Percentiles rank a stretch among this genome's conserved stretches.
Conservation (phyloP, 345 rosid species). For the Syzygium grande region DNA sequence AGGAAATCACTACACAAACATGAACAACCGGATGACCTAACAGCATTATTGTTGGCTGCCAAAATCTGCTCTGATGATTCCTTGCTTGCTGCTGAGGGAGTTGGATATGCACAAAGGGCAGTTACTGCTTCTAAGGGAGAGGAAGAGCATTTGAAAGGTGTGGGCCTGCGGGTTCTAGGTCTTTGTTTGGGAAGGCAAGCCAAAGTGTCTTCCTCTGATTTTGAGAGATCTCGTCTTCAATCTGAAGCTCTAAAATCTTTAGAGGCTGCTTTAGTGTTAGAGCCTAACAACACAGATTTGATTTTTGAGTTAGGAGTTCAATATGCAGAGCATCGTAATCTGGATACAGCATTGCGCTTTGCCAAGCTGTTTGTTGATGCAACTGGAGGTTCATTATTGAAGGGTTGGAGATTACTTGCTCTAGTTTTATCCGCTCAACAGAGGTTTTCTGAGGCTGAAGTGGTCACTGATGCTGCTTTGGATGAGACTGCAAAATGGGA, state of each 20-base stretch:
- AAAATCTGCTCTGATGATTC: conserved; percentile 76
- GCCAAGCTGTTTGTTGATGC: conserved; percentile 69
- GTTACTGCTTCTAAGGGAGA: conserved; percentile 44
- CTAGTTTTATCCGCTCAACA: conserved; percentile 86
- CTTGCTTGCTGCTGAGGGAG: conserved; percentile 78
- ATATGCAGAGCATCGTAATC: conserved; percentile 80
- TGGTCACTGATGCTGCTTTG: conserved; percentile 82
- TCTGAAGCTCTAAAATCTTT: conserved; percentile 74
- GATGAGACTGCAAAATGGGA: conserved; percentile 96
- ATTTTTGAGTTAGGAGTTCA: conserved; percentile 77
- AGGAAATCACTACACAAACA: conserved; percentile 78
- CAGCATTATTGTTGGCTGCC: conserved; percentile 69
- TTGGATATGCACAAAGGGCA: conserved; percentile 62
- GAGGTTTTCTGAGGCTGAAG: conserved; percentile 77
- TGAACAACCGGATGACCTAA: conserved; percentile 64
- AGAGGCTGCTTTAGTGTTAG: conserved; percentile 56
- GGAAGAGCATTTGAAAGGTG: conserved; percentile 73
- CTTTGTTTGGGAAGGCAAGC: conserved; percentile 83
- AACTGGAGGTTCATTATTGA: conserved; percentile 73
- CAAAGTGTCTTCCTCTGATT: conserved; percentile 66
- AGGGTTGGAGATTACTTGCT: conserved; percentile 88
- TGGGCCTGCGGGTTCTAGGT: conserved; percentile 62
- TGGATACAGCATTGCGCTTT: conserved; percentile 55
- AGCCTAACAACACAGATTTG: conserved; percentile 63
- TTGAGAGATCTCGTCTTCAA: conserved; percentile 73